These are phyloP conservation scores for Ascomycota sp. DNA, from an alignment of 2,329 filamentous ascomycete species.

Conservation along the genomic window DNA sequence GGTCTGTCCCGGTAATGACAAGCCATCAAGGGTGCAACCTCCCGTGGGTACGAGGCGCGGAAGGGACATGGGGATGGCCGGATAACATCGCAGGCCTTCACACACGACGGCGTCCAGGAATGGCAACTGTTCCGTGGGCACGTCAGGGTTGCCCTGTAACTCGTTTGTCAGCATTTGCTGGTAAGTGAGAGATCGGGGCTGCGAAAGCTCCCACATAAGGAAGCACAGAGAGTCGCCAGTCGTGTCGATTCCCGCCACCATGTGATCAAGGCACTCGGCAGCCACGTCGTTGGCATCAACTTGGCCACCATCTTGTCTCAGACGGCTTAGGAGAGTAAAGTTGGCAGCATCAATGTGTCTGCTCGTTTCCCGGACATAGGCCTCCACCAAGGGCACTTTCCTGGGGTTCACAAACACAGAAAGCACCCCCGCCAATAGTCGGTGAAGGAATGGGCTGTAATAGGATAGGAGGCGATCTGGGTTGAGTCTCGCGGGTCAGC, in stretches of 20 bases:
- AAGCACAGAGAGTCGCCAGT: slow-evolving; percentile 49
- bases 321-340: slow-evolving; percentile 35
- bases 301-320: slow-evolving; percentile 25
- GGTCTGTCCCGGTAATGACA: slow-evolving; percentile 27
- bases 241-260: slow-evolving; percentile 50
- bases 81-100: slow-evolving; percentile 39
- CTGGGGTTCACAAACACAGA: slow-evolving; percentile 29
- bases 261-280: slow-evolving; percentile 48
- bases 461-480: slow-evolving; percentile 35
- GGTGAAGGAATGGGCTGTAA: slow-evolving; percentile 30
- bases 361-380: slow-evolving; percentile 32
- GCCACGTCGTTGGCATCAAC: slow-evolving; percentile 33
- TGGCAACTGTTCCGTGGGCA: slow-evolving; percentile 24
- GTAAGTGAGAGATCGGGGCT: slow-evolving; percentile 26
- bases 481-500: slow-evolving; percentile 2
- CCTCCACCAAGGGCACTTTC: slow-evolving; percentile 33
- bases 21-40: slow-evolving; percentile 32
- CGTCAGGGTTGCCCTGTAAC: slow-evolving; percentile 17
- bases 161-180: slow-evolving; percentile 32
- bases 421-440: slow-evolving; percentile 21
- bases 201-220: slow-evolving; percentile 48
- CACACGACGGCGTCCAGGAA: slow-evolving; percentile 41
- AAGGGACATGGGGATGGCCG: slow-evolving; percentile 44
- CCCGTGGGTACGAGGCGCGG: slow-evolving; percentile 33
- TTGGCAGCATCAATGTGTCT: slow-evolving; percentile 21